These are phyloP conservation scores for Aspergillus fijiensis DNA, from an alignment of 2,329 filamentous ascomycete genomes.

Conservation along the genomic window DNA sequence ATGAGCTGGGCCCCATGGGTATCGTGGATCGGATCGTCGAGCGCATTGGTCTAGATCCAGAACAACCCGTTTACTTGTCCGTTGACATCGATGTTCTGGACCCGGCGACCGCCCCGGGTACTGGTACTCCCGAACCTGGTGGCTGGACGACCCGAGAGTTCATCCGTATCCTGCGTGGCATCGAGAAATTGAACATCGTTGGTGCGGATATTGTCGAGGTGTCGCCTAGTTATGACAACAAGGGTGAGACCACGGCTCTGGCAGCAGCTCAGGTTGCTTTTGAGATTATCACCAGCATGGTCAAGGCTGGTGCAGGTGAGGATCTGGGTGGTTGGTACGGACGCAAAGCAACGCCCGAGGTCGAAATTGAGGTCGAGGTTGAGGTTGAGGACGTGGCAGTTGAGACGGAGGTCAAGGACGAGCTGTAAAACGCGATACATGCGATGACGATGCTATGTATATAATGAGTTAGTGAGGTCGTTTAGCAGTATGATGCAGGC, in stretches of 20 bases:
- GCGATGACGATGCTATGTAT: conserved; percentile 13
- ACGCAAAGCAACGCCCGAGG: conserved; percentile 24
- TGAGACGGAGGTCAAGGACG: conserved; percentile 27
- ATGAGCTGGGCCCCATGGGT: conserved; percentile 72
- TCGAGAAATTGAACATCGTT: conserved; percentile 80
- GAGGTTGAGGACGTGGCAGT: conserved; percentile 11
- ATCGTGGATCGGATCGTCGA: conserved; percentile 69
- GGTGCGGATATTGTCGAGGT: conserved; percentile 91
- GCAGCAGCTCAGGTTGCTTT: conserved; percentile 82
- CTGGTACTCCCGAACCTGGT: conserved; percentile 84
- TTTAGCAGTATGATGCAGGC: not conserved
- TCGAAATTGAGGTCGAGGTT: conserved; percentile 4
- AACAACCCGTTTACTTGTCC: conserved; percentile 76
- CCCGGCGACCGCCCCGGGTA: conserved; percentile 68
- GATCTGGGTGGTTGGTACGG: conserved; percentile 45
- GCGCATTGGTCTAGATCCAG: conserved; percentile 62
- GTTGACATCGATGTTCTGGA: conserved; percentile 82
- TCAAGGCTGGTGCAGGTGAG: conserved; percentile 44
- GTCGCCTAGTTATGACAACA: conserved; percentile 77
- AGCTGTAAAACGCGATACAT: conserved; percentile 24
- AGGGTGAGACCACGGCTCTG: conserved; percentile 76
- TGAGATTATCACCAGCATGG: conserved; percentile 71
- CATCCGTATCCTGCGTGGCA: conserved; percentile 75
- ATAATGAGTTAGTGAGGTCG: conserved; percentile 12
- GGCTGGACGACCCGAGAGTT: conserved; percentile 89